A percentile compares a stretch with the other conserved stretches of the same genome.
Conservation (phyloP, 1,284 basidiomycete genomes). For the Pseudozyma hubeiensis region DNA sequence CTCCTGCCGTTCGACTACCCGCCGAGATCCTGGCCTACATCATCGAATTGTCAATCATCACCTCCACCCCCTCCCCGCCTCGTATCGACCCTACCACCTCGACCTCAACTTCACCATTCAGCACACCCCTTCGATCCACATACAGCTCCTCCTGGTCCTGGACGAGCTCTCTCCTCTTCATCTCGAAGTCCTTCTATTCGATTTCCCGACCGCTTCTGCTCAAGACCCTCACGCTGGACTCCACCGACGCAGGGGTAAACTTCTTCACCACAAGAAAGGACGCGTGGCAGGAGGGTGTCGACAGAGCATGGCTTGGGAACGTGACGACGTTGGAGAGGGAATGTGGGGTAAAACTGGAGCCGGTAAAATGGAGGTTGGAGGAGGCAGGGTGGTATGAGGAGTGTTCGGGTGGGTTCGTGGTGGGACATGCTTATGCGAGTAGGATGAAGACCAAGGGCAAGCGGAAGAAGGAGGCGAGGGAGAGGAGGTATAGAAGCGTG, state of each 20-base stretch:
- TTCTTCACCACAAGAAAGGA: conserved; percentile 9
- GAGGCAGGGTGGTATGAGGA: conserved; percentile 48
- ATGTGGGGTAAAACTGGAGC: conserved; percentile 7
- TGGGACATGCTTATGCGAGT: conserved; percentile 42
- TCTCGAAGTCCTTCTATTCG: conserved; percentile 28
- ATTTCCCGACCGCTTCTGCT: conserved; percentile 33
- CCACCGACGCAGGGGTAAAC: not conserved
- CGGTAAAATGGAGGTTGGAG: conserved; percentile 10
- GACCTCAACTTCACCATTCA: conserved; percentile 12
- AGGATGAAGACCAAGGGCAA: not conserved
- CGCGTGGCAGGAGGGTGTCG: not conserved
- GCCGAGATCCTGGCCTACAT: conserved; percentile 41
- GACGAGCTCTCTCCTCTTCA: conserved; percentile 17
- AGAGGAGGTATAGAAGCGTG: conserved; percentile 26
- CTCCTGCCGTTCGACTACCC: conserved; percentile 7
- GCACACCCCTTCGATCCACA: conserved; percentile 7
- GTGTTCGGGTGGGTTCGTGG: conserved; percentile 39
- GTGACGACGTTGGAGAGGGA: conserved; percentile 7
- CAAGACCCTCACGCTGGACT: conserved; percentile 32
- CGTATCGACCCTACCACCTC: not conserved
- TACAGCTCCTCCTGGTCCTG: conserved; percentile 23
- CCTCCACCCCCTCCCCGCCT: conserved; percentile 22
- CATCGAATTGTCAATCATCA: conserved; percentile 34
- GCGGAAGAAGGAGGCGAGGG: not conserved
- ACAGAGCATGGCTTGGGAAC: conserved; percentile 43